Evolutionary conservation across 1,284 basidiomycete species (phyloP), one percentile per base, ranked within the genome.

Genomic region (Ganoderma lucidum): DNA sequence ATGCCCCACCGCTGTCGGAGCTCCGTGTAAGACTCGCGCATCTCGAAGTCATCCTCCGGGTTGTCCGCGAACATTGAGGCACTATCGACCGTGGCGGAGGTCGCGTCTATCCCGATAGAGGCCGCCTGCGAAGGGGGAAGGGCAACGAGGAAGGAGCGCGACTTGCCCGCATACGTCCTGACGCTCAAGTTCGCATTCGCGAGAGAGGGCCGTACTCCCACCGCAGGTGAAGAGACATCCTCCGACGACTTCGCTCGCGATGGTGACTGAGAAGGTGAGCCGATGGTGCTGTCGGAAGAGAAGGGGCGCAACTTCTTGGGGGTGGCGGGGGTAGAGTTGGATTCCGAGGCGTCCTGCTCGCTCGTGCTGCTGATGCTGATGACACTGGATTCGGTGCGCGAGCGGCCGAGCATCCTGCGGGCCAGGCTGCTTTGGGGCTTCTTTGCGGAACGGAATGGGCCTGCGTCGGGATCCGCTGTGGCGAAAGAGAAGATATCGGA

Each of bases 1-100:
- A 94, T 88, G 3, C 92, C 92, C 90, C 89, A 93, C 17, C 92
- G 86, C 30, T 82, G 81, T 19, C 92, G 87, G 44, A 94, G 79
- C 63, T 90, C 88, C 6, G 87, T 81, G 71, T 94, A 94, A 0
- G 91, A 92, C 74, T 93, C 92, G 35, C 87, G 85, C 15, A 80
- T 79, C 15, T 86, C 83, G n/a, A 85, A 81, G 58, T 89, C 88
- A 35, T 88, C 86, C n/a, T 86, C 85, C 37, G 86, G 83, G 44
- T 71, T 74, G 28, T 73, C 73, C 9, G 60, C 71, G 3, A 72
- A 63, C 77, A 70, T 71, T 51, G 67, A 62, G 3, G 71, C 73
- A 35, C 75, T 76, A 32, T 73, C 73, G 2, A 74, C 77, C 42
- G 74, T 73, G 63, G 72, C 72, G 59, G 41, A 39, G 44, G 67